Evolutionary conservation across 2,329 filamentous ascomycete species (phyloP).

Genomic region (Exserohilum rostratum): DNA sequence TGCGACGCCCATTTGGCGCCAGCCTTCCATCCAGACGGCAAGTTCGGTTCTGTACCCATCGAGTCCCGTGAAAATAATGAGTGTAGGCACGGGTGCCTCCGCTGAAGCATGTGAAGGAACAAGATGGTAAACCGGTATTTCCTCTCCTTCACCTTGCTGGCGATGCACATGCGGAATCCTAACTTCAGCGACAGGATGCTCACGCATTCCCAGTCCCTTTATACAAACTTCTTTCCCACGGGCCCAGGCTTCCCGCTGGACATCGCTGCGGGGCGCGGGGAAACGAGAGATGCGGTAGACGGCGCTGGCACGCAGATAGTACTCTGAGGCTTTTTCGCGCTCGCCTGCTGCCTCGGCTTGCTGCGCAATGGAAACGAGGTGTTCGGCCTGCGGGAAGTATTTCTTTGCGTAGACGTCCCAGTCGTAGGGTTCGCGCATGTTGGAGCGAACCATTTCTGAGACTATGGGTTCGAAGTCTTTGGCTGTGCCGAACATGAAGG

Average conservation of each 20-base stretch:
- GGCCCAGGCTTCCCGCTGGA: slow-evolving; percentile 68
- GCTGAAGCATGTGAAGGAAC: slow-evolving; percentile 57
- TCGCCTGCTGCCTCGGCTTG: slow-evolving; percentile 58
- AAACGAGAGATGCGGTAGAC: slow-evolving; percentile 78
- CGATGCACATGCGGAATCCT: slow-evolving; percentile 64
- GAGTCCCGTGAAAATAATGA: slow-evolving; percentile 64
- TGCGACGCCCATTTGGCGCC: slow-evolving; percentile 57
- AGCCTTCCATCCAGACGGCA: slow-evolving; percentile 59
- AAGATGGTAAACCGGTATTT: slow-evolving; percentile 70
- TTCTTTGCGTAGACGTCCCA: slow-evolving; percentile 67
- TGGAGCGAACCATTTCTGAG: slow-evolving; percentile 63
- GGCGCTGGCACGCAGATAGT: slow-evolving; percentile 63
- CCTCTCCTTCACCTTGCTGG: slow-evolving; percentile 57
- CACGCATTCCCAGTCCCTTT: slow-evolving; percentile 55
- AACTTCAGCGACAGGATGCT: slow-evolving; percentile 67
- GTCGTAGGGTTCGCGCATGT: slow-evolving; percentile 68
- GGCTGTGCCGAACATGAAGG: slow-evolving; percentile 74
- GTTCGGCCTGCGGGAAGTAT: slow-evolving; percentile 66
- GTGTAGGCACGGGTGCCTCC: slow-evolving; percentile 55
- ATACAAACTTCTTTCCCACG: slow-evolving; percentile 68
- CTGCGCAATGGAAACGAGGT: slow-evolving; percentile 61
- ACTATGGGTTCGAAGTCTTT: slow-evolving; percentile 75
- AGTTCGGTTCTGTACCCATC: slow-evolving; percentile 66
- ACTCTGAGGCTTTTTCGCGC: slow-evolving; percentile 60
- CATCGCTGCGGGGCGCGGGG: slow-evolving; percentile 58